Evolutionary conservation across 495 filamentous ascomycete species (phyloP), one percentile per base, ranked within the genome.

Genomic region (Neurospora sp.): DNA sequence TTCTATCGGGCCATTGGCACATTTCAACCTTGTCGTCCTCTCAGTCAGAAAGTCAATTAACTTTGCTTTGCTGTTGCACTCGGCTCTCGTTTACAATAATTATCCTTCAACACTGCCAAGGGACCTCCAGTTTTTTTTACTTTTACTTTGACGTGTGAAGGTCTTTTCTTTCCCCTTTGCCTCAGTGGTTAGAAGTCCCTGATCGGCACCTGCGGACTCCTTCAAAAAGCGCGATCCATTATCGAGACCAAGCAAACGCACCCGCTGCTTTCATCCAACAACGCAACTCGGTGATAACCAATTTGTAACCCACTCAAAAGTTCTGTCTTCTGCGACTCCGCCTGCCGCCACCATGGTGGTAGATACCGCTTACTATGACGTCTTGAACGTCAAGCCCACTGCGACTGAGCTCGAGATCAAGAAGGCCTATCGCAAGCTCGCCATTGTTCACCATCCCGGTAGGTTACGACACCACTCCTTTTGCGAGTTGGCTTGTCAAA

Each of bases 361-460:
- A 71, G 93, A 96, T 78, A 94, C 92, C 34, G 83, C 88, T 71
- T 96, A 96, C 83, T 99, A 99, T 83, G 96, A 99, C 81, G 90
- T 88, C 77, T 87, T 99, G 17, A 92, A 91, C 73, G 96, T 99
- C 77, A 88, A 90, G 81, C 91, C 94, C 54, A 93, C 90, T 13
- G 96, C 96, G 21, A 92, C 93, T 72, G 94, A 97, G 80, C 90
- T 98, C 9, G 96, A 99, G 75, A 98, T 99, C 84, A 99, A 99
- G 86, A 98, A 98, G 83, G 96, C 96, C n/a, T 99, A 99, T 82
- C 88, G 96, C 74, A 98, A 94, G 82, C 90, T 96, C 39, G 96
- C 96, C 66, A 97, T 99, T 78, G 80, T 88, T 71, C 85, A 89
- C 72, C 89, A 90, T 78, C 89, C 89, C 77, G 87, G 87, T 87